Evolutionary conservation across 2,329 filamentous ascomycete genomes (phyloP), one percentile per base, ranked within the genome.

Genomic region (Malbranchea zuffiana): DNA sequence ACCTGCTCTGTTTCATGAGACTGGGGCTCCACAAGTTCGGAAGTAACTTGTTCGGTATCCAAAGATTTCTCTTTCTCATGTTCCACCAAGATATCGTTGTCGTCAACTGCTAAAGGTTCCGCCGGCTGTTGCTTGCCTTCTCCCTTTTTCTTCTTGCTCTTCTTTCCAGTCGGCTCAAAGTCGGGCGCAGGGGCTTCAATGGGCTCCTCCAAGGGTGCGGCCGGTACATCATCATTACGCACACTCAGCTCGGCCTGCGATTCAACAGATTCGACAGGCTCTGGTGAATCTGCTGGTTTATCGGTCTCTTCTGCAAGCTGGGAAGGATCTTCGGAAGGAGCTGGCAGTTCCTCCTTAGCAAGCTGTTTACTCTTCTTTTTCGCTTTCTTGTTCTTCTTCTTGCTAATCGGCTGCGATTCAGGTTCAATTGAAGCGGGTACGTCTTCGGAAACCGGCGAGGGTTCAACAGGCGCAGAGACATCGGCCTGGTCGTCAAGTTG

Each of bases 71-170:
- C n/a, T n/a, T n/a, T n/a, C n/a, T n/a, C n/a, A n/a, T n/a, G n/a
- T n/a, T n/a, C n/a, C n/a, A n/a, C n/a, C n/a, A n/a, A n/a, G n/a
- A n/a, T n/a, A n/a, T n/a, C n/a, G n/a, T n/a, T n/a, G n/a, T n/a
- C n/a, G n/a, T n/a, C n/a, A n/a, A n/a, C n/a, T n/a, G n/a, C 6
- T 12, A 27, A 23, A 20, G 32, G 13, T 25, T 39, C 23, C 18
- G 6, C 16, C 10, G 3, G 8, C 12, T 4, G 16, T 13, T 33
- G 24, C 13, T 33, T 33, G 8, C 20, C 30, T 21, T 40, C 32
- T 3, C 27, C 16, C 28, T 37, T 41, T 5, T 17, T 34, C 23
- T 41, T 41, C 26, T 37, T 41, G 23, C 33, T 35, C 23, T 37
- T 37, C 39, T 41, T 41, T 36, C 39, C 16, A 3, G 19, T n/a